These are phyloP conservation scores for Phlebopus sp. DNA, from an alignment of 1,284 basidiomycete species.

Conservation along the genomic window DNA sequence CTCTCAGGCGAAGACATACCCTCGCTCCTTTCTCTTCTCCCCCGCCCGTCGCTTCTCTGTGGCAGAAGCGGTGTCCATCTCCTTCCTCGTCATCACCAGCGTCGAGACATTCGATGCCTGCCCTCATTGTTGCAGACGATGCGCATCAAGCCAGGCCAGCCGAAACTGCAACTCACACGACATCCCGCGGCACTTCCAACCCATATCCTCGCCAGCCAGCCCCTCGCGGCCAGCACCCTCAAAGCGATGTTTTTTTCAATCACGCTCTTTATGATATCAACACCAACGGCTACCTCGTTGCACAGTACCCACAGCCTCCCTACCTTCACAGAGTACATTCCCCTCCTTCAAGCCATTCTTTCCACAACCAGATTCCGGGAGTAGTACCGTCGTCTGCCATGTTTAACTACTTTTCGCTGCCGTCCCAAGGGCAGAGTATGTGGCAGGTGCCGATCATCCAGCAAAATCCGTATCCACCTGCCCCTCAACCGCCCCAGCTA, in stretches of 20 bases:
- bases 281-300: conserved; percentile 4
- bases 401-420: conserved; percentile 23
- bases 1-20: conserved; percentile 38
- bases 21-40: conserved; percentile 19
- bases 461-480: conserved; percentile 38
- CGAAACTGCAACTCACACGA: not conserved
- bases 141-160: conserved; percentile 1
- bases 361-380: conserved; percentile 11
- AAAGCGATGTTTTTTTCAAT: conserved; percentile 17
- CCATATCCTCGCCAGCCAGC: conserved; percentile 23
- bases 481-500: conserved; percentile 39
- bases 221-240: conserved; percentile 15
- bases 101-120: conserved; percentile 21
- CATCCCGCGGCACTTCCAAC: conserved; percentile 11
- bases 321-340: conserved; percentile 20
- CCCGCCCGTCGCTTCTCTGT: conserved; percentile 1
- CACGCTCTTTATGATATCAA: conserved; percentile 34
- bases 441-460: conserved; percentile 30
- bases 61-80: not conserved
- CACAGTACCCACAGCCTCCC: conserved; percentile 9
- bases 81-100: not conserved
- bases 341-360: conserved; percentile 14
- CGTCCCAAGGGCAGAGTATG: conserved; percentile 17
- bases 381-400: conserved; percentile 18
- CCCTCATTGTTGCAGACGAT: conserved; percentile 21